These are phyloP conservation scores for Cutaneotrichosporon daszewskae DNA, from an alignment of 1,284 basidiomycete genomes.

Conservation along the genomic window DNA sequence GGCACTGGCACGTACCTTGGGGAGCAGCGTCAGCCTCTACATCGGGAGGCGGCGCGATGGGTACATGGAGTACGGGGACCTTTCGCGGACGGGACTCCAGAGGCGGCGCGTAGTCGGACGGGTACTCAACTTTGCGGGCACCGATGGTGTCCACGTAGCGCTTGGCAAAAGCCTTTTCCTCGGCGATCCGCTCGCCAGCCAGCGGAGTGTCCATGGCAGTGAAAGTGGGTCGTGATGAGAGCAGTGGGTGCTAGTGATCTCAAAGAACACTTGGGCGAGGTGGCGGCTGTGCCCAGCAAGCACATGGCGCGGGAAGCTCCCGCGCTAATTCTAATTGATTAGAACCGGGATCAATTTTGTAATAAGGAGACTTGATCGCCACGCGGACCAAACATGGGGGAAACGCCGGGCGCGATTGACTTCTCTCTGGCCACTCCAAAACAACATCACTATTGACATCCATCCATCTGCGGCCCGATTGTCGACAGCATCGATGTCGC, in stretches of 20 bases:
- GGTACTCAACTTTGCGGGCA: slow-evolving; percentile 62
- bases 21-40: slow-evolving; percentile 25
- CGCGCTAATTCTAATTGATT: too few species aligned
- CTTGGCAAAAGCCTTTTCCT: slow-evolving; percentile 66
- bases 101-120: slow-evolving; percentile 70
- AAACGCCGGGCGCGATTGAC: not conserved
- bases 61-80: slow-evolving; percentile 61
- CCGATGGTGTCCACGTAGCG: slow-evolving; percentile 64
- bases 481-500: not conserved
- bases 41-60: slow-evolving; percentile 34
- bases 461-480: not conserved
- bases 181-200: slow-evolving; percentile 52
- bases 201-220: slow-evolving; percentile 29
- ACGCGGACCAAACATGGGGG: too few species aligned
- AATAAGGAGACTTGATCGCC: too few species aligned
- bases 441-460: not conserved
- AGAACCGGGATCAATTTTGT: too few species aligned
- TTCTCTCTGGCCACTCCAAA: not conserved
- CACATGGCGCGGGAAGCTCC: too few species aligned
- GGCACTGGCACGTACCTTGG: slow-evolving; percentile 20
- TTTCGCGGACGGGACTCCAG: slow-evolving; percentile 63
- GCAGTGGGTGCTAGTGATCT: too few species aligned
- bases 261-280: too few species aligned
- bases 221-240: not conserved
- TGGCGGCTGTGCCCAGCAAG: too few species aligned